Conservation (phyloP, 2,329 filamentous ascomycete genomes). For the Sordariomycetes sp. region DNA sequence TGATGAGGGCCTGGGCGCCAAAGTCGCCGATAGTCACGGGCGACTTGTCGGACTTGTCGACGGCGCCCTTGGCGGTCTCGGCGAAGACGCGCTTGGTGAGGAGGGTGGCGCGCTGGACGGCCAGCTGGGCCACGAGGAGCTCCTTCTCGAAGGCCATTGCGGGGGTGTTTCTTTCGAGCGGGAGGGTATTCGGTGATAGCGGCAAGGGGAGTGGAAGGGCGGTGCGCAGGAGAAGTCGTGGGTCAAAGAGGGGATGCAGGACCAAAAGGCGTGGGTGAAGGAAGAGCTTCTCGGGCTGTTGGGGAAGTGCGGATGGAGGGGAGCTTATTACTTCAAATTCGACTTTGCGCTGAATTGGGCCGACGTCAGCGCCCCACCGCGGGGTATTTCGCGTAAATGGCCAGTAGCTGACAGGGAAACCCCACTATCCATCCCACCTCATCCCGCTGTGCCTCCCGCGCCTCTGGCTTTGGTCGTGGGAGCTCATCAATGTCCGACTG, state of each 20-base stretch:
- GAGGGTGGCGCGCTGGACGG: constrained; percentile 65
- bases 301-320: background rate
- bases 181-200: background rate
- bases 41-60: constrained; percentile 84
- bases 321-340: background rate
- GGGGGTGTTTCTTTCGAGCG: background rate
- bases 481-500: no score
- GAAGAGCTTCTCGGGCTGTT: background rate
- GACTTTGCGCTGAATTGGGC: background rate
- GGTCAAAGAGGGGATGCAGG: no score
- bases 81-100: constrained; percentile 47
- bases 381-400: background rate
- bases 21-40: constrained; percentile 98
- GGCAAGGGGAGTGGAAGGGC: background rate
- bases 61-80: constrained; percentile 85
- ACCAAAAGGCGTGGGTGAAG: background rate
- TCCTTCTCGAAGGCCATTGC: constrained; percentile 47
- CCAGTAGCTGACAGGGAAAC: background rate
- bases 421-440: background rate
- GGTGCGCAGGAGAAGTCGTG: background rate
- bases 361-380: background rate
- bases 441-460: background rate
- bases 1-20: constrained; percentile 93
- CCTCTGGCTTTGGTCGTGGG: no score
- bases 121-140: constrained; percentile 73